A percentile compares a stretch with the other conserved stretches of the same genome.
Evolutionary conservation across 1,284 basidiomycete genomes (phyloP).

Genomic region (Prillingera fragicola): DNA sequence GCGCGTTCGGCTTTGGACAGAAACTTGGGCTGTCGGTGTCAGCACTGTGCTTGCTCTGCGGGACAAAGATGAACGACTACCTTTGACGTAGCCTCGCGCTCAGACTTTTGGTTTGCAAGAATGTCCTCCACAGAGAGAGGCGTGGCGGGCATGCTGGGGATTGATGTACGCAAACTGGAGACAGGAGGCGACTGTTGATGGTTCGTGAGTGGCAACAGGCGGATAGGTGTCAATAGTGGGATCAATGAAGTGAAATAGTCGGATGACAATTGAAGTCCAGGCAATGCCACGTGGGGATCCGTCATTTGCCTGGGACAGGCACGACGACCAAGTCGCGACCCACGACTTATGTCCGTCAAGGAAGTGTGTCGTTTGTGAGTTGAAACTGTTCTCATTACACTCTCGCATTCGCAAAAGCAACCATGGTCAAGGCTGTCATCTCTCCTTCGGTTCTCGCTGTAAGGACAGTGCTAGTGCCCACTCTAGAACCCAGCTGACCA

Average conservation of each 20-base stretch:
- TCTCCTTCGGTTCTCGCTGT: constrained; percentile 79
- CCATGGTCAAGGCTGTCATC: constrained; percentile 79
- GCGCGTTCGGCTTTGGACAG: constrained; percentile 81
- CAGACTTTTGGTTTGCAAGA: constrained; percentile 75
- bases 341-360: too few relatives aligned
- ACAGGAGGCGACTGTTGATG: background rate
- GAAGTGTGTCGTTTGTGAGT: background rate
- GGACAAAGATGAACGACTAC: constrained; percentile 49
- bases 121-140: constrained; percentile 62
- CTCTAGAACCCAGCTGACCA: background rate
- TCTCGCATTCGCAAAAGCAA: background rate
- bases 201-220: background rate
- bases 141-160: constrained; percentile 7
- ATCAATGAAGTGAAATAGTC: background rate
- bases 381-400: background rate
- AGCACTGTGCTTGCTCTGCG: too few relatives aligned
- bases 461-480: constrained; percentile 16
- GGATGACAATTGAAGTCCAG: constrained; percentile 4
- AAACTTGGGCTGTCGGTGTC: constrained; percentile 67
- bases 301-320: too few relatives aligned
- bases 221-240: background rate
- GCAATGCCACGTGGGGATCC: too few relatives aligned
- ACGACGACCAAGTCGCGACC: too few relatives aligned
- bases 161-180: too few relatives aligned
- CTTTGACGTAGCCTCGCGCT: constrained; percentile 82